Base-by-base conservation (phyloP, 352 stramenopile genomes). In the Ophiocytium majus region DNA sequence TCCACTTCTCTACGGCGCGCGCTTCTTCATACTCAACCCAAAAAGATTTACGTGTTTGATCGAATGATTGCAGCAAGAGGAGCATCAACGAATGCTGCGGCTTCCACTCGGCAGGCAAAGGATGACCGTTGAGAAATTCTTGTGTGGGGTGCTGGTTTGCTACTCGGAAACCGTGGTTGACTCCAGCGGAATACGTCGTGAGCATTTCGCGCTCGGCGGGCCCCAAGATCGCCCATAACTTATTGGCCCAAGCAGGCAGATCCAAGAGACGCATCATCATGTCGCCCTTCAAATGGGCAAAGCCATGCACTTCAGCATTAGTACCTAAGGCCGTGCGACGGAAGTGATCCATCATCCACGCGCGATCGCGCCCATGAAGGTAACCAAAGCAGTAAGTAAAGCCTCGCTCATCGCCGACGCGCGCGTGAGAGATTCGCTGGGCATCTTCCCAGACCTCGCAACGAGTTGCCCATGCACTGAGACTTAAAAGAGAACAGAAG, bases 271-370 rank as follows among this genome's bases (percentile, higher is more conserved):
- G 23, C 57, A 71, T 71, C 57, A 71, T 71, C 19, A 71, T 23
- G 28, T 71, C 57, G 23, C 19, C 23, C 28, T 71, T 71, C 57
- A 71, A 71, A 28, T 71, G 57, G 23, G 19, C 57, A 23, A 71
- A 23, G 57, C 57, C 57, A 28, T 23, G 57, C 19, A 71, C 57
- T 71, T 71, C 57, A 28, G 57, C 57, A 71, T 71, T 71, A 23
- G 57, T 71, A 23, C 57, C 57, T 71, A 23, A 23, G 23, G 57
- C 57, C 23, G 19, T 71, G 23, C 57, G 23, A 23, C 57, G 23
- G 57, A 71, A 71, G 57, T 71, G 28, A 71, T 71, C 57, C 57
- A 71, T 71, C 57, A 71, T 71, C 57, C 57, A 71, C 57, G 57
- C 57, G 28, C 57, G 57, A 71, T 71, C 57, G 23, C 28, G 23